Evolutionary conservation across 2,329 filamentous ascomycete genomes (phyloP).

Genomic region (Fusarium drepaniforme): DNA sequence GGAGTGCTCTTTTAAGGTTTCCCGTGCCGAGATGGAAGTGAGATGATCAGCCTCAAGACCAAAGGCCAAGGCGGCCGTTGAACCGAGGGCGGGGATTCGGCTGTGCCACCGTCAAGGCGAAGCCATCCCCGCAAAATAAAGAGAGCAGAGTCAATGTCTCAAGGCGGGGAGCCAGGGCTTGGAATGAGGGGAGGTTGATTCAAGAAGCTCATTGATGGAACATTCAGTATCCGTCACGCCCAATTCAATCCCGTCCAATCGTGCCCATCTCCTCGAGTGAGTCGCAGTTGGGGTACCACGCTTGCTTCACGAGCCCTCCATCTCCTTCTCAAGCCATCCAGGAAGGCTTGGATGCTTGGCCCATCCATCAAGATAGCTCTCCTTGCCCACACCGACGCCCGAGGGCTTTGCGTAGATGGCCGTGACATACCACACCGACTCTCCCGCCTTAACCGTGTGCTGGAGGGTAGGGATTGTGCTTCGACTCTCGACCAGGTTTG

Average conservation of each 20-base stretch:
- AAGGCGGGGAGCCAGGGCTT: slow-evolving; percentile 23
- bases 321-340: slow-evolving; percentile 69
- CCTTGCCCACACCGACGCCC: slow-evolving; percentile 62
- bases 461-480: slow-evolving; percentile 79
- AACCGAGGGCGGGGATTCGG: slow-evolving; percentile 22
- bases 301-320: slow-evolving; percentile 45
- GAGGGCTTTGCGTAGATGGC: slow-evolving; percentile 78
- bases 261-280: neutral
- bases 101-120: slow-evolving; percentile 30
- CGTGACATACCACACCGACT: slow-evolving; percentile 75
- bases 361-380: slow-evolving; percentile 72
- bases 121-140: slow-evolving; percentile 28
- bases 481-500: slow-evolving; percentile 79
- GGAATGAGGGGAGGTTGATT: slow-evolving; percentile 30
- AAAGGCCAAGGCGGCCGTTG: slow-evolving; percentile 28
- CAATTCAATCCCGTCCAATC: slow-evolving; percentile 28
- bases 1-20: slow-evolving; percentile 30
- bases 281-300: slow-evolving; percentile 26
- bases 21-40: slow-evolving; percentile 19
- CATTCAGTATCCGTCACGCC: slow-evolving; percentile 21
- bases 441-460: slow-evolving; percentile 68
- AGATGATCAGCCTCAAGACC: slow-evolving; percentile 35
- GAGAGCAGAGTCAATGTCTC: slow-evolving; percentile 5
- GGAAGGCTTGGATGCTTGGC: slow-evolving; percentile 68
- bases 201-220: slow-evolving; percentile 43